These are phyloP conservation scores for Backusella tuberculispora DNA, from an alignment of 192 early-diverging fungal species.

Conservation along the genomic window DNA sequence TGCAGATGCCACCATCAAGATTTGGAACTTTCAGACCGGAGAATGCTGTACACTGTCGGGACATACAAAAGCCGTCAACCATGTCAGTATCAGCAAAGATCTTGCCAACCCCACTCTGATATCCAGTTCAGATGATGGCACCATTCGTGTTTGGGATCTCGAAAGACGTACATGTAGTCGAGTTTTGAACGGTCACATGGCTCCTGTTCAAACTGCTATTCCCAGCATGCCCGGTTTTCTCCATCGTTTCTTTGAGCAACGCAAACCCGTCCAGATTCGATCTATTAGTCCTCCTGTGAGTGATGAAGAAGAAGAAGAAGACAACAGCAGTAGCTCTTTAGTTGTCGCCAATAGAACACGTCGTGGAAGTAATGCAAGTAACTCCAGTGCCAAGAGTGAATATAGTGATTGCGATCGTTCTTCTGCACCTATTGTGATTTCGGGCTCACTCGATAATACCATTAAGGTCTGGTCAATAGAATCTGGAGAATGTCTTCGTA, in stretches of 20 bases:
- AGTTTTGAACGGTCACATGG: constrained; percentile 70
- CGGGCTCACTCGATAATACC: constrained; percentile 83
- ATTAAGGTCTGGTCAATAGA: constrained; percentile 93
- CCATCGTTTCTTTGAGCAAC: constrained; percentile 38
- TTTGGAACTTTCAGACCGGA: constrained; percentile 80
- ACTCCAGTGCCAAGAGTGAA: background rate
- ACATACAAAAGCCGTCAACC: constrained; percentile 89
- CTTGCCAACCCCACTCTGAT: constrained; percentile 52
- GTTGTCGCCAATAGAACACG: background rate
- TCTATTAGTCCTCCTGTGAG: background rate
- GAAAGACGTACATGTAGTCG: constrained; percentile 65
- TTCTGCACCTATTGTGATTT: constrained; percentile 65
- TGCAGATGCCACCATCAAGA: constrained; percentile 80
- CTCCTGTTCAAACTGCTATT: constrained; percentile 64
- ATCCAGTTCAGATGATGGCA: constrained; percentile 88
- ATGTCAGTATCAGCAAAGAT: constrained; percentile 76
- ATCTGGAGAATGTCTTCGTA: constrained; percentile 74
- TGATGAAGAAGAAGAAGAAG: background rate
- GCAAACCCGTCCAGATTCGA: background rate
- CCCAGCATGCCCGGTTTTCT: constrained; percentile 34
- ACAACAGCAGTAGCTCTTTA: background rate
- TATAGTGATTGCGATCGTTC: constrained; percentile 23
- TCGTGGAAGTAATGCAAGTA: constrained; percentile 40
- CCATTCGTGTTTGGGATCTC: constrained; percentile 85
- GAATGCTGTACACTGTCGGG: constrained; percentile 75